Percentiles rank a stretch among this genome's conserved stretches.
These are phyloP conservation scores for Metarhizium rileyi DNA, from an alignment of 2,329 filamentous ascomycete genomes.

Conservation along the genomic window DNA sequence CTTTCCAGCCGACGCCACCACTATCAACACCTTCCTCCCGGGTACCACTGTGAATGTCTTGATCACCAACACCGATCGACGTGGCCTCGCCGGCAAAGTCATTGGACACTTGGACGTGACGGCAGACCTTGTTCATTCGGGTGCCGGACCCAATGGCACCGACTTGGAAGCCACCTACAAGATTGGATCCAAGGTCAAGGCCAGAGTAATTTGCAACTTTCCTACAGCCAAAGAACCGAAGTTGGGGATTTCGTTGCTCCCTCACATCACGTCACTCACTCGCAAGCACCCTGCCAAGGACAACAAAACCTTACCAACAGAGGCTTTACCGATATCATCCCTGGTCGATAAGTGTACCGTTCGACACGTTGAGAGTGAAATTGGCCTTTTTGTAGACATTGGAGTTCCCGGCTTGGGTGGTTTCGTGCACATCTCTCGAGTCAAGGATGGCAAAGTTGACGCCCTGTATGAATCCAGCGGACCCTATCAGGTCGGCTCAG, in stretches of 20 bases:
- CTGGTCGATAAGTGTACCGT: slow-evolving; percentile 71
- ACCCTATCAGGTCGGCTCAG: slow-evolving; percentile 66
- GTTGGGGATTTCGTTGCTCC: slow-evolving; percentile 76
- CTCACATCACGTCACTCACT: slow-evolving; percentile 65
- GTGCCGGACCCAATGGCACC: slow-evolving; percentile 56
- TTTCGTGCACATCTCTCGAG: slow-evolving; percentile 89
- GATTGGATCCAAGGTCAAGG: slow-evolving; percentile 73
- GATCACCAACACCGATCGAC: slow-evolving; percentile 61
- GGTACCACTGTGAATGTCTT: slow-evolving; percentile 85
- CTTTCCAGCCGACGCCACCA: slow-evolving; percentile 66
- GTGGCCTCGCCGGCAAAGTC: slow-evolving; percentile 79
- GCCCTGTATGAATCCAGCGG: slow-evolving; percentile 67
- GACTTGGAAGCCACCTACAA: slow-evolving; percentile 73
- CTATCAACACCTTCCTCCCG: slow-evolving; percentile 81
- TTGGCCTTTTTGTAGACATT: slow-evolving; percentile 73
- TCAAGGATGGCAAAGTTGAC: slow-evolving; percentile 86
- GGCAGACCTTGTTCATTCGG: slow-evolving; percentile 83
- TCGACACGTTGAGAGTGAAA: slow-evolving; percentile 64
- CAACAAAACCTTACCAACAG: slow-evolving; percentile 39
- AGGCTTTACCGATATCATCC: slow-evolving; percentile 60
- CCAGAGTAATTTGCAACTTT: slow-evolving; percentile 80
- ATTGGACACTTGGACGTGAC: slow-evolving; percentile 88
- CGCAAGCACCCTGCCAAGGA: slow-evolving; percentile 29
- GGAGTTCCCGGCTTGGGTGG: slow-evolving; percentile 57
- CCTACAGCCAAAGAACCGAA: slow-evolving; percentile 70